Evolutionary conservation across 176 grass and related monocot species (phyloP).

Genomic region (Tuctoria greenei): DNA sequence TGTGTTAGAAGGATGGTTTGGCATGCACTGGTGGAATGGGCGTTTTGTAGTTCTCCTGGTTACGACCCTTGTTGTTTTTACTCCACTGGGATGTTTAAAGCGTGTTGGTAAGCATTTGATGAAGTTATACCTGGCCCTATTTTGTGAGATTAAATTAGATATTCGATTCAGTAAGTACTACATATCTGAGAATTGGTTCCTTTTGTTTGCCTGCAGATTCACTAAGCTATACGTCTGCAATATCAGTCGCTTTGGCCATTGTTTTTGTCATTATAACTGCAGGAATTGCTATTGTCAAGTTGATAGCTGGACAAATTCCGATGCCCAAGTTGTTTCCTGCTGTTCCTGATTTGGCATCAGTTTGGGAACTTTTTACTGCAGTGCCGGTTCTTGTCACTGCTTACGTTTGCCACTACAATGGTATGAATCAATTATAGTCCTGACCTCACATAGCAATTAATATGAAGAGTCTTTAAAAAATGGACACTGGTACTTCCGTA

Average conservation of each 20-base stretch:
- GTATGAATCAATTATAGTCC: conserved; percentile 34
- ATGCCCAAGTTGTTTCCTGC: conserved; percentile 92
- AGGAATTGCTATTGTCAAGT: conserved; percentile 86
- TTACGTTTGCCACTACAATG: conserved; percentile 94
- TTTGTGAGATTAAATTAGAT: background rate
- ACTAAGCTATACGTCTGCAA: conserved; percentile 78
- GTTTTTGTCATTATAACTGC: conserved; percentile 89
- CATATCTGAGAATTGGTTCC: background rate
- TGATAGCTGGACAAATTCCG: conserved; percentile 63
- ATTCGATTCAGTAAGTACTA: background rate
- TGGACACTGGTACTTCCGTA: background rate
- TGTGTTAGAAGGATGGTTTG: conserved; percentile 95
- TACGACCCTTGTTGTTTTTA: conserved; percentile 61
- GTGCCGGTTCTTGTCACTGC: conserved; percentile 93
- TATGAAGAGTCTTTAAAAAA: background rate
- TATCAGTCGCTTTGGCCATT: conserved; percentile 87
- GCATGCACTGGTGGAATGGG: conserved; percentile 82
- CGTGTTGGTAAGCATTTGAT: conserved; percentile 59
- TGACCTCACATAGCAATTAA: background rate
- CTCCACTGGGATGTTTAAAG: conserved; percentile 83
- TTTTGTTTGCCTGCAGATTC: conserved; percentile 70
- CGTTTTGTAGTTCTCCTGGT: conserved; percentile 76
- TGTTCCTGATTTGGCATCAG: conserved; percentile 67
- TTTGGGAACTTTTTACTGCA: conserved; percentile 95
- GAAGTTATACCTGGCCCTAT: background rate